Evolutionary conservation across 768 basidiomycete species (phyloP), one percentile per base, ranked within the genome.

Genomic region (Calvatia gigantea): DNA sequence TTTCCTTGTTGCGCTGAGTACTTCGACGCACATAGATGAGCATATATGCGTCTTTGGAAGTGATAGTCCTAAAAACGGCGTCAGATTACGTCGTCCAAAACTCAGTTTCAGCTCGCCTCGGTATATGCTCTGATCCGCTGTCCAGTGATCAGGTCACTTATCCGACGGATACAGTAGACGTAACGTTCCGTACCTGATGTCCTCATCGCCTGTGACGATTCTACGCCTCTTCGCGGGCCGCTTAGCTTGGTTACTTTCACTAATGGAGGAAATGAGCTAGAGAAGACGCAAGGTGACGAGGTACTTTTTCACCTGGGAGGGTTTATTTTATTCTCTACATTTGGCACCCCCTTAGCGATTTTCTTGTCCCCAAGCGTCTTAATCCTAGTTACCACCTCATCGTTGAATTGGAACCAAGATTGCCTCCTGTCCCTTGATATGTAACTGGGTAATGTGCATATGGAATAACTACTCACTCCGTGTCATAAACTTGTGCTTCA

Each of bases 41-140:
- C 94, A 98, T 96, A 70, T 98, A 97, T 5, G 92, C 93, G 62
- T 97, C 93, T 70, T 82, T 89, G 1, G 93, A 94, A 2, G 81
- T 75, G 60, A 89, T 77, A 35, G 76, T 73, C 57, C 79, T 82
- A 52, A 54, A 62, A 58, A 28, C 32, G 38, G 28, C 44, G 53
- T 45, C 28, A 21, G 29, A 11, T 39, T 19, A 28, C 6, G 19
- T 35, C 59, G 58, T 56, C 53, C 43, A 23, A 55, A 12, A 28
- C 41, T 9, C 39, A 21, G 2, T 19, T 45, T 60, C 19, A 8
- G 9, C 17, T 8, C 49, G 47, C 23, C 43, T 59, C 45, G 59
- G 38, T n/a, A n/a, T n/a, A n/a, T n/a, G n/a, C n/a, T n/a, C n/a
- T n/a, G n/a, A n/a, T n/a, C n/a, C n/a, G n/a, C n/a, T n/a, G n/a